Percentiles rank a stretch among this genome's conserved stretches.
These are phyloP conservation scores for Cocos nucifera DNA, from an alignment of 176 grass and related monocot species.

Conservation along the genomic window DNA sequence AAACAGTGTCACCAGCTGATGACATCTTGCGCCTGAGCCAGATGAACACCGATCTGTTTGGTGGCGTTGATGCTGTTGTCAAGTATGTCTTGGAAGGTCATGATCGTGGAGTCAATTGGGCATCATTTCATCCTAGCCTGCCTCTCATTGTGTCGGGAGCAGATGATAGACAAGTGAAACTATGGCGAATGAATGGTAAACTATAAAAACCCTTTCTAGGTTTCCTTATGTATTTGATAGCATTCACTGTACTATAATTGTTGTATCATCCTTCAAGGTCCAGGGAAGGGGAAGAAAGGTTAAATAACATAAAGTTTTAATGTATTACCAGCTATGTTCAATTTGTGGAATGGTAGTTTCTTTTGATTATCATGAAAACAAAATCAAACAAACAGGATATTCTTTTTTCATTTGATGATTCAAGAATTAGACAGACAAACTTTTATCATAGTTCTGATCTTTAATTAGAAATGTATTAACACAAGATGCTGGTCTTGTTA, in stretches of 20 bases:
- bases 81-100: constrained; percentile 92
- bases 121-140: constrained; percentile 66
- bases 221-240: not conserved
- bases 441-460: not conserved
- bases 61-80: constrained; percentile 70
- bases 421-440: not conserved
- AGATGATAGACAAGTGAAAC: constrained; percentile 86
- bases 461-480: too few species aligned
- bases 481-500: too few species aligned
- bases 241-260: too few species aligned
- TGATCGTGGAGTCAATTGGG: constrained; percentile 90
- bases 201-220: not conserved
- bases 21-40: constrained; percentile 69
- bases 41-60: constrained; percentile 93
- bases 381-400: too few species aligned
- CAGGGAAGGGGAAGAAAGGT: too few species aligned
- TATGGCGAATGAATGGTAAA: constrained; percentile 95
- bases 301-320: too few species aligned
- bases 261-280: too few species aligned
- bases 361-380: too few species aligned
- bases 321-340: too few species aligned
- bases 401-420: too few species aligned
- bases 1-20: constrained; percentile 59
- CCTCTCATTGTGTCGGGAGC: constrained; percentile 86
- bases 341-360: too few species aligned